Conservation (phyloP, 495 filamentous ascomycete genomes). For the Sordaria brevicollis region DNA sequence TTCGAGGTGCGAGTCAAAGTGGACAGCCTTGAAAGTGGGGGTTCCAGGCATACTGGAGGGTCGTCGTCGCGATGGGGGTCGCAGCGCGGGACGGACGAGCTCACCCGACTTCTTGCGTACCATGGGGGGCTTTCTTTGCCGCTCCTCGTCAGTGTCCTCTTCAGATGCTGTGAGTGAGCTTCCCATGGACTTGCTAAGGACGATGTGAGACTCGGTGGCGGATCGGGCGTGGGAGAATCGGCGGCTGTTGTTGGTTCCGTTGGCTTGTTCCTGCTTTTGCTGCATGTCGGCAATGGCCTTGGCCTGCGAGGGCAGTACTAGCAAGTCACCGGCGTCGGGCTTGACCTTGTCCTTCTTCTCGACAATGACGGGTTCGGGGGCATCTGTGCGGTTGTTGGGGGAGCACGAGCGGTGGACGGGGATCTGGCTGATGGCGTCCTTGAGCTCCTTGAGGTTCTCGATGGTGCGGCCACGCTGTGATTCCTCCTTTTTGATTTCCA, state of each 20-base stretch:
- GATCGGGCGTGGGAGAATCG: conserved; percentile 69
- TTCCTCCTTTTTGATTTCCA: not conserved
- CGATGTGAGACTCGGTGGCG: conserved; percentile 63
- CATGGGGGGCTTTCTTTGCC: conserved; percentile 65
- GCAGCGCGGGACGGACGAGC: conserved; percentile 84
- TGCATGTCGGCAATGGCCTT: conserved; percentile 26
- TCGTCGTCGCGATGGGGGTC: conserved; percentile 62
- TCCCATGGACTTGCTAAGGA: conserved; percentile 40
- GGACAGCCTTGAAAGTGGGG: conserved; percentile 90
- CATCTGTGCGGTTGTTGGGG: conserved; percentile 33
- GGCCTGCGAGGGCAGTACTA: conserved; percentile 22
- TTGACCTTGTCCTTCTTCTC: not conserved
- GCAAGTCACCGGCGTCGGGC: conserved; percentile 21
- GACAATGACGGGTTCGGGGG: conserved; percentile 4
- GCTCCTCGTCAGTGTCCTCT: conserved; percentile 52
- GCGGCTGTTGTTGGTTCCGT: conserved; percentile 18
- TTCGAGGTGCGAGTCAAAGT: conserved; percentile 90
- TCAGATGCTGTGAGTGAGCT: conserved; percentile 49
- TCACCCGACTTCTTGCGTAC: conserved; percentile 98
- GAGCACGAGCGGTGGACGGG: conserved; percentile 55
- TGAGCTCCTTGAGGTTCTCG: conserved; percentile 63
- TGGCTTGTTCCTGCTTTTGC: conserved; percentile 22
- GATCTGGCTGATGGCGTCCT: conserved; percentile 73
- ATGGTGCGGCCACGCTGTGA: conserved; percentile 36
- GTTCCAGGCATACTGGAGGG: conserved; percentile 97